These are phyloP conservation scores for Stramenopiles sp. DNA, from an alignment of 352 stramenopile genomes.

Conservation along the genomic window DNA sequence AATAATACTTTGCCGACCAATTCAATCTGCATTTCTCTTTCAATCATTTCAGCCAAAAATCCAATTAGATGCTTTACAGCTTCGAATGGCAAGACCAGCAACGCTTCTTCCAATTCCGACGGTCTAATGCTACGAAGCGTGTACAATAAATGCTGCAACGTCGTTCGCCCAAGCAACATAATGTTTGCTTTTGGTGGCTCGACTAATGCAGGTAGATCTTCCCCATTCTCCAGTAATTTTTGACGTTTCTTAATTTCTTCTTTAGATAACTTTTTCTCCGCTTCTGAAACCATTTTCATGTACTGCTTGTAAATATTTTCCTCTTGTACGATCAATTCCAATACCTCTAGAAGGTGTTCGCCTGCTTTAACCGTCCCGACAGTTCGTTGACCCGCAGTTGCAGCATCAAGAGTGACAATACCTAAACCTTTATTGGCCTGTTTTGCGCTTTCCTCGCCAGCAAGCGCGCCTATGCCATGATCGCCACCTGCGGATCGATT, in stretches of 20 bases:
- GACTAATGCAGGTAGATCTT: no score
- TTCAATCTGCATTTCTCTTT: constrained; percentile 56
- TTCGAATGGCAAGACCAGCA: constrained; percentile 89
- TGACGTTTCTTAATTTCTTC: no score
- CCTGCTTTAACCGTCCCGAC: constrained; percentile 66
- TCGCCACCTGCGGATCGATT: constrained; percentile 55
- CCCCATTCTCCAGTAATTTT: no score
- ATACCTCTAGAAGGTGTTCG: constrained; percentile 76
- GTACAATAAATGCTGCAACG: constrained; percentile 76
- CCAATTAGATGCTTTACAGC: constrained; percentile 76
- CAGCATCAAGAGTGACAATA: no score
- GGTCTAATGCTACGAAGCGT: constrained; percentile 69
- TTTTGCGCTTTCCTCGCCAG: constrained; percentile 37
- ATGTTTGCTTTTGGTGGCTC: constrained; percentile 49
- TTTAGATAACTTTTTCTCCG: constrained; percentile 20
- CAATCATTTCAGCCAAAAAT: constrained; percentile 63
- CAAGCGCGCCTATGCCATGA: constrained; percentile 37
- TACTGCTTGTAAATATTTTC: no score
- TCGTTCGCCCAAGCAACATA: constrained; percentile 76
- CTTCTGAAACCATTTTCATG: no score
- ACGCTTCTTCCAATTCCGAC: constrained; percentile 84
- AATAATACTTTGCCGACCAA: constrained; percentile 59
- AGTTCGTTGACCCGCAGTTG: constrained; percentile 66
- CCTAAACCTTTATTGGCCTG: constrained; percentile 19
- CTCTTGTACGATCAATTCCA: constrained; percentile 75